Evolutionary conservation across 192 early-diverging fungal genomes (phyloP), one percentile per base, ranked within the genome.

Genomic region (Umbelopsis sp.): DNA sequence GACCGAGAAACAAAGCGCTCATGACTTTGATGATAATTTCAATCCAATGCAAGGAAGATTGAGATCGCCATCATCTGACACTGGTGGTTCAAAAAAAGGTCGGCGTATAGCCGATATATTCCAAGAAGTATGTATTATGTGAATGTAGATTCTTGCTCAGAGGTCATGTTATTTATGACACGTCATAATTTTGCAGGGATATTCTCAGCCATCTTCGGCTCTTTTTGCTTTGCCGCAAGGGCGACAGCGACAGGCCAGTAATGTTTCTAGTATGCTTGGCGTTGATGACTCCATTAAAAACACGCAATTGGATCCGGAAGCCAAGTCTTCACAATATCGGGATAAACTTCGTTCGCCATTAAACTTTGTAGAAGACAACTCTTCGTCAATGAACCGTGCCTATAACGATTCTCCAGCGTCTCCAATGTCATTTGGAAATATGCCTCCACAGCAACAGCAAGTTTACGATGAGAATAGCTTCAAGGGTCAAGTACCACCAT

Each of bases 331-430:
- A 0, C 56, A 62, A n/a, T 62, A 62, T 17, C 56, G 56, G 3
- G 56, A 62, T n/a, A 62, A 62, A 32, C 26, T 62, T 62, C 56
- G 56, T 26, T 62, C 56, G n/a, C 56, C 24, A 29, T 34, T 62
- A 26, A 26, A 62, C 17, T 62, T 62, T 12, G 56, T 62, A 2
- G 56, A 62, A 17, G 56, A 62, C 26, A 62, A 62, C 56, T 62
- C 56, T 34, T 62, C 56, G 17, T 20, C 56, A 11, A 62, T 62
- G 31, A 32, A 32, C 31, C 56, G 56, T 4, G 56, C 29, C 31
- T 62, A 29, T 34, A 26, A 10, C 12, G 56, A 20, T 10, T 20
- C 24, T 36, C n/a, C 56, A 17, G 20, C 0, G 4, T 36, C 56
- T 2, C 56, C 56, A 62, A 29, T 62, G 17, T 29, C 29, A 1